phyloP scores from a whole-genome alignment of 108 stramenopile genomes.

The Fistulifera pelliculosa region DNA sequence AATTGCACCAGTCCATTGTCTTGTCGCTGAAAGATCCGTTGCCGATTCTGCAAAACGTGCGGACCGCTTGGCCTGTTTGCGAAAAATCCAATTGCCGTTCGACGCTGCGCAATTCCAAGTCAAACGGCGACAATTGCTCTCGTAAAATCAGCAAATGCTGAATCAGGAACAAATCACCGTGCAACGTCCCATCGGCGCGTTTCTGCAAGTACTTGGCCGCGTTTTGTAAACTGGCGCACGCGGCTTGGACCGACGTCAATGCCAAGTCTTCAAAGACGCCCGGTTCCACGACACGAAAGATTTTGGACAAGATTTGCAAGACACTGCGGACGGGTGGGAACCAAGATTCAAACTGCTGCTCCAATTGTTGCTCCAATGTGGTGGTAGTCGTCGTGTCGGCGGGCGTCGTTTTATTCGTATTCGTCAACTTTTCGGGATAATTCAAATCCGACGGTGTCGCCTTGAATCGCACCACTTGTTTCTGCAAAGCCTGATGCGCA shows the following conservation, averaged over 20 bases:
- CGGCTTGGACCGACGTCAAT: conserved; percentile 67
- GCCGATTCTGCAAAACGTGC: conserved; percentile 79
- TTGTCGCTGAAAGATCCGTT: conserved; percentile 82
- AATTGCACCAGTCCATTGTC: conserved; percentile 83
- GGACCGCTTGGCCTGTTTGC: conserved; percentile 79
- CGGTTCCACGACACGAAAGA: conserved; percentile 88
- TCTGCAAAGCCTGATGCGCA: conserved; percentile 59
- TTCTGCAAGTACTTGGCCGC: conserved; percentile 56
- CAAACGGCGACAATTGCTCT: conserved; percentile 91
- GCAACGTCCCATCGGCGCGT: conserved; percentile 47
- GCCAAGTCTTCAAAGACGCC: conserved; percentile 91
- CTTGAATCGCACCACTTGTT: conserved; percentile 81
- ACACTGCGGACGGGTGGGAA: conserved; percentile 88
- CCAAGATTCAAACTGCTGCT: conserved; percentile 82
- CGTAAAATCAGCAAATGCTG: conserved; percentile 56
- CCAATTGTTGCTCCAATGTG: conserved; percentile 54
- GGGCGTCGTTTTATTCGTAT: background rate
- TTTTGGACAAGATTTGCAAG: conserved; percentile 75
- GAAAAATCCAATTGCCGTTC: conserved; percentile 87
- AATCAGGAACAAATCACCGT: conserved; percentile 77
- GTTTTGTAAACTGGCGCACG: conserved; percentile 70
- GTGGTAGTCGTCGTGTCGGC: conserved; percentile 23
- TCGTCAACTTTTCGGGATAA: conserved; percentile 70
- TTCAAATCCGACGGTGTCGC: conserved; percentile 63
- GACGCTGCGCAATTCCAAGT: conserved; percentile 79